Evolutionary conservation across 176 grass and related monocot genomes (phyloP).

Genomic region (Tillandsia leiboldiana): DNA sequence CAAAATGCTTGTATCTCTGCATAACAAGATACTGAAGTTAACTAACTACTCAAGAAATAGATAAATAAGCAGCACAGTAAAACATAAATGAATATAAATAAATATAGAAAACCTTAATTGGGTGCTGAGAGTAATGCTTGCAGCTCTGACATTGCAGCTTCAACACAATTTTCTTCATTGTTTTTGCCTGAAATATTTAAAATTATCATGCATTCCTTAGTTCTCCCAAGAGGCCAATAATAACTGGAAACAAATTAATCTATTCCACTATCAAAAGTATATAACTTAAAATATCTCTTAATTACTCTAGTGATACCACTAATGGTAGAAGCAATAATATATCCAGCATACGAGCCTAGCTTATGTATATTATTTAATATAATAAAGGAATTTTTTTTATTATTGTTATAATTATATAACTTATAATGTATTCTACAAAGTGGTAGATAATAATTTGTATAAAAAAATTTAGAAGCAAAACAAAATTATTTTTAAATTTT

Average conservation of each 20-base stretch:
- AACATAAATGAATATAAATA: background rate
- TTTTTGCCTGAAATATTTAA: constrained; percentile 57
- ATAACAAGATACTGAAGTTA: background rate
- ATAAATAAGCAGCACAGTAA: constrained; percentile 4
- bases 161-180: constrained; percentile 90
- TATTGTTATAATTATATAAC: no score
- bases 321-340: background rate
- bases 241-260: background rate
- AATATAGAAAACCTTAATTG: constrained; percentile 46
- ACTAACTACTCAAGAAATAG: background rate
- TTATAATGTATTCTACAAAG: no score
- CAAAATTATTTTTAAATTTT: no score
- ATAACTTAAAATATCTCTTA: no score
- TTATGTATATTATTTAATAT: no score
- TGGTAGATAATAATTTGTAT: no score
- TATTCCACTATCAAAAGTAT: background rate
- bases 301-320: no score
- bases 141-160: constrained; percentile 92
- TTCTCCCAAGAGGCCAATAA: background rate
- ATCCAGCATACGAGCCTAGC: no score
- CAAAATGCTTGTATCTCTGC: constrained; percentile 96
- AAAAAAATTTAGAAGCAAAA: no score
- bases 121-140: constrained; percentile 74
- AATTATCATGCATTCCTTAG: background rate
- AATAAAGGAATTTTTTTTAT: no score